These are phyloP conservation scores for Phlegmacium glaucopus DNA, from an alignment of 768 basidiomycete genomes.

Conservation along the genomic window DNA sequence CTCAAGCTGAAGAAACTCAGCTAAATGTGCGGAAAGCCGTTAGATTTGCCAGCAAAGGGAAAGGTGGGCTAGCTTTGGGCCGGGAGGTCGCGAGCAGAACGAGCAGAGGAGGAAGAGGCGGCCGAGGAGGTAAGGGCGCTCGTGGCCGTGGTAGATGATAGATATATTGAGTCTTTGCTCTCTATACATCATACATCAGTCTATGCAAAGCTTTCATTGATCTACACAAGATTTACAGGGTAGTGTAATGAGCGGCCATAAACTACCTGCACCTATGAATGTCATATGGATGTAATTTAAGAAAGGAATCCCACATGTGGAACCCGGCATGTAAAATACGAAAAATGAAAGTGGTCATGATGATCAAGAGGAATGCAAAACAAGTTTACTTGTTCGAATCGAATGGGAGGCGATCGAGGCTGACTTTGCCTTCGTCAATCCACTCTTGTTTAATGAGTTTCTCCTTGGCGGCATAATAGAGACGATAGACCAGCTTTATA, in stretches of 20 bases:
- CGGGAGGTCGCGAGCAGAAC: slow-evolving; percentile 34
- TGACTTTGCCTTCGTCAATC: slow-evolving; percentile 77
- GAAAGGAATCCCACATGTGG: slow-evolving; percentile 2
- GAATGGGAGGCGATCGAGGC: slow-evolving; percentile 40
- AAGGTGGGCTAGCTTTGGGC: slow-evolving; percentile 58
- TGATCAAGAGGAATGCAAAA: slow-evolving; percentile 10
- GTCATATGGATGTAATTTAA: slow-evolving; percentile 12
- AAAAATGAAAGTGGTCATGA: slow-evolving; percentile 10
- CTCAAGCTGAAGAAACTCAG: slow-evolving; percentile 47
- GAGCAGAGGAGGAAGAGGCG: slow-evolving; percentile 27
- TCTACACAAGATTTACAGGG: slow-evolving; percentile 6
- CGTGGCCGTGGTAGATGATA: slow-evolving; percentile 5
- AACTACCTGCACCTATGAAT: slow-evolving; percentile 10
- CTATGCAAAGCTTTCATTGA: slow-evolving; percentile 1
- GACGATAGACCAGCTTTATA: slow-evolving; percentile 83
- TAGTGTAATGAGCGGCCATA: slow-evolving; percentile 17
- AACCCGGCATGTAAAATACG: slow-evolving; percentile 11
- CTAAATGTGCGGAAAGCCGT: slow-evolving; percentile 91
- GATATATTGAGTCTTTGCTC: background rate
- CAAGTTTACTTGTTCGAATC: slow-evolving; percentile 35
- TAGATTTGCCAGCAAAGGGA: slow-evolving; percentile 66
- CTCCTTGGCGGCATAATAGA: slow-evolving; percentile 71
- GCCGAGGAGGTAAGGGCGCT: slow-evolving; percentile 13
- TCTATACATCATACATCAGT: background rate
- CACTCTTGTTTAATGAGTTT: slow-evolving; percentile 83